phyloP scores from a whole-genome alignment of 495 filamentous ascomycete species.

The Sabuloglossum arenarium region DNA sequence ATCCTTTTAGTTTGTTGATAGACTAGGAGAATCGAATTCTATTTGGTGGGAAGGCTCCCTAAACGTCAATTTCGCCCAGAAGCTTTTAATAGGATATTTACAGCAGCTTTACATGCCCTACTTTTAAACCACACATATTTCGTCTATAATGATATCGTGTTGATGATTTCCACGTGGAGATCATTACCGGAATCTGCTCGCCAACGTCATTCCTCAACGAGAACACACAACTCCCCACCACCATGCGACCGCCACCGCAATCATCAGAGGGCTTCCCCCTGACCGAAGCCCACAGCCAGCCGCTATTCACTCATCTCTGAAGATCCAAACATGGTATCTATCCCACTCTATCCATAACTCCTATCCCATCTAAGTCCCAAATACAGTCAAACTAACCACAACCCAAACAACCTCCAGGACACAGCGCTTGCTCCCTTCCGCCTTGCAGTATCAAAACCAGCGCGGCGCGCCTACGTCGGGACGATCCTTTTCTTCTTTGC shows the following conservation, averaged over 20 bases:
- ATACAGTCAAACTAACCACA: neutral
- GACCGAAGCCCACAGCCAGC: neutral
- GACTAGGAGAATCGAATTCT: no score
- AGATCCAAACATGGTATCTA: neutral
- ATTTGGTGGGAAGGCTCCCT: no score
- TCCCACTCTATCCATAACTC: neutral
- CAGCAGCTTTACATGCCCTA: no score
- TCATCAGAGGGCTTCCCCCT: neutral
- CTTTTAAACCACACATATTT: no score
- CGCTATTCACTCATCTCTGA: neutral
- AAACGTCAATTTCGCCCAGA: no score
- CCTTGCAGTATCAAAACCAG: constrained; percentile 39
- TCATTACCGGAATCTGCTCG: neutral
- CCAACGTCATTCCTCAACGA: neutral
- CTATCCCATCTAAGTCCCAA: neutral
- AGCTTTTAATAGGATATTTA: no score
- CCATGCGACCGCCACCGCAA: neutral
- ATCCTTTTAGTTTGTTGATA: neutral
- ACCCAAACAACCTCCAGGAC: constrained; percentile 13
- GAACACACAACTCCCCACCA: neutral
- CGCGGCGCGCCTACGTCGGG: constrained; percentile 50
- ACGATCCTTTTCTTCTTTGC: constrained; percentile 40
- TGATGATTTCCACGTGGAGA: neutral
- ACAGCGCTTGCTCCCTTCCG: constrained; percentile 23
- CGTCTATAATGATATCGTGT: no score